These are phyloP conservation scores for Batrachochytrium dendrobatidis DNA, from an alignment of 371 early-diverging fungal genomes.

Conservation along the genomic window DNA sequence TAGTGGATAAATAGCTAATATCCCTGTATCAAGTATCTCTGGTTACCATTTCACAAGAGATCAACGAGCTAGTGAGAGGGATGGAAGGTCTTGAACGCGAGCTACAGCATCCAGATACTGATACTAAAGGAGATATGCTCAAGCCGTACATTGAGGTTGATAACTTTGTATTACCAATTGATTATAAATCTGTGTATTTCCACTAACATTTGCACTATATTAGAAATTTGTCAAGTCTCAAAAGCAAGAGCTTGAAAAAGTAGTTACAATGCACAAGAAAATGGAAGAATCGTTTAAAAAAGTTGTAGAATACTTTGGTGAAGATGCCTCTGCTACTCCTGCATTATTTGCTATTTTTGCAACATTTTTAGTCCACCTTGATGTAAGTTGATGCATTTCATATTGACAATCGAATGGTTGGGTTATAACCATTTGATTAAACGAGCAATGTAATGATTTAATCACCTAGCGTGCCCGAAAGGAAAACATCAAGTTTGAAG, in stretches of 20 bases:
- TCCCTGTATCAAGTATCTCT: conserved; percentile 12
- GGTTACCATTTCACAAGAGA: conserved; percentile 11
- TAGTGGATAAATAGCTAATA: no score
- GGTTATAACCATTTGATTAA: conserved; percentile 8
- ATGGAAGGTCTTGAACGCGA: conserved; percentile 14
- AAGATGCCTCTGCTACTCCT: conserved; percentile 28
- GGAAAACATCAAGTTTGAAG: background rate
- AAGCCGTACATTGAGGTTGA: conserved; percentile 6
- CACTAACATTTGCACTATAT: background rate
- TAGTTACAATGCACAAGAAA: conserved; percentile 11
- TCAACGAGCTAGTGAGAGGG: conserved; percentile 13
- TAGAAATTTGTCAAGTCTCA: conserved; percentile 12
- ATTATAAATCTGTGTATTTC: background rate
- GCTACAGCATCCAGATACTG: conserved; percentile 5
- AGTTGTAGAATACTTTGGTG: conserved; percentile 26
- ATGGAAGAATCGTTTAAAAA: conserved; percentile 22
- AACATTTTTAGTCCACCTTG: conserved; percentile 12
- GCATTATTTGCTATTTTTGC: conserved; percentile 28
- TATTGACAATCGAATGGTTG: background rate
- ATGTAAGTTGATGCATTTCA: conserved; percentile 10
- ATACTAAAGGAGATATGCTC: conserved; percentile 8
- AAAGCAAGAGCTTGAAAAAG: background rate
- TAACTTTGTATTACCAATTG: background rate
- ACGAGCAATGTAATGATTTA: conserved; percentile 17
- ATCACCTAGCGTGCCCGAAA: conserved; percentile 6